Percentiles rank a stretch among this genome's conserved stretches.
phyloP scores from a whole-genome alignment of 164 flowering plant species.

The Brasenia schreberi region DNA sequence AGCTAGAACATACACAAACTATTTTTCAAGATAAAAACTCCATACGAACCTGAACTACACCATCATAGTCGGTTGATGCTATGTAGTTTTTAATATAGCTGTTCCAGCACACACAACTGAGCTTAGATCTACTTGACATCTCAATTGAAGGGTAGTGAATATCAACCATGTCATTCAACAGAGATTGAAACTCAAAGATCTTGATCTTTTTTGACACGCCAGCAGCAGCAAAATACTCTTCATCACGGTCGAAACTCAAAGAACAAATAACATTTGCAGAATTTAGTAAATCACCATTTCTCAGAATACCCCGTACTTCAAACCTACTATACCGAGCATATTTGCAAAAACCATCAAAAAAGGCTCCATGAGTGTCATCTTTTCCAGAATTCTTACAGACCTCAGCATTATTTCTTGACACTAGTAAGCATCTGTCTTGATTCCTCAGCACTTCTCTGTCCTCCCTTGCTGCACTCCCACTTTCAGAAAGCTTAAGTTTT shows the following conservation, averaged over 20 bases:
- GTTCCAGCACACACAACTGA: slow-evolving; percentile 90
- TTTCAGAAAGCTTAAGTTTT: slow-evolving; percentile 27
- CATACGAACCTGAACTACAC: slow-evolving; percentile 76
- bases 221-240: slow-evolving; percentile 93
- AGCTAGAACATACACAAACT: not conserved
- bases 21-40: not conserved
- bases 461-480: slow-evolving; percentile 18
- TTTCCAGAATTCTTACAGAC: slow-evolving; percentile 7
- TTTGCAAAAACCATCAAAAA: slow-evolving; percentile 88
- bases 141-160: slow-evolving; percentile 86
- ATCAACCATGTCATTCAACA: slow-evolving; percentile 66
- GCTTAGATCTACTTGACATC: slow-evolving; percentile 73
- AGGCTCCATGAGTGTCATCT: slow-evolving; percentile 46
- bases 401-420: slow-evolving; percentile 10
- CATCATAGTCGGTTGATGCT: slow-evolving; percentile 96
- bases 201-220: slow-evolving; percentile 96
- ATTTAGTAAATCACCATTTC: slow-evolving; percentile 64
- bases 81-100: slow-evolving; percentile 81
- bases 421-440: slow-evolving; percentile 19
- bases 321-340: slow-evolving; percentile 84
- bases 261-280: slow-evolving; percentile 95
- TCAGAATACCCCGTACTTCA: slow-evolving; percentile 54
- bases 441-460: slow-evolving; percentile 39
- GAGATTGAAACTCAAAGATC: slow-evolving; percentile 62
- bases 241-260: slow-evolving; percentile 89